phyloP scores from a whole-genome alignment of 2,329 filamentous ascomycete species.

The Gnomoniopsis smithogilvyi region DNA sequence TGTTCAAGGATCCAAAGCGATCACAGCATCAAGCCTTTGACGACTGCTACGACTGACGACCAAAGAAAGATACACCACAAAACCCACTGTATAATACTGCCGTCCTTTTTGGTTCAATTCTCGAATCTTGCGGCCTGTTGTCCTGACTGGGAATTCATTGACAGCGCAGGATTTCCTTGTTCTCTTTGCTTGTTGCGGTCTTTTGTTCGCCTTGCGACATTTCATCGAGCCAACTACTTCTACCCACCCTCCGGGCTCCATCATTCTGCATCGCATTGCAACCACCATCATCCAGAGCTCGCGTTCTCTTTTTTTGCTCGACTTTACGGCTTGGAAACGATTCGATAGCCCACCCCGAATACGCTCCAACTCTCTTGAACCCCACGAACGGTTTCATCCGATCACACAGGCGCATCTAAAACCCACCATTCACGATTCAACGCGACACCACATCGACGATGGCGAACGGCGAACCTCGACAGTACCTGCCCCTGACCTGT shows the following conservation, averaged over 20 bases:
- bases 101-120: constrained; percentile 1
- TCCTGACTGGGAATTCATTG: not conserved
- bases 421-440: not conserved
- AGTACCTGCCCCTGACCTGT: constrained; percentile 86
- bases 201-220: not conserved
- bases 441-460: constrained; percentile 20
- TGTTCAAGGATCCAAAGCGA: not conserved
- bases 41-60: constrained; percentile 14
- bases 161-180: not conserved
- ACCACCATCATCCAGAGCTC: too few relatives aligned
- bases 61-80: constrained; percentile 7
- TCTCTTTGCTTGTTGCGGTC: not conserved
- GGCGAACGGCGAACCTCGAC: constrained; percentile 34
- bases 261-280: too few relatives aligned
- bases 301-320: too few relatives aligned
- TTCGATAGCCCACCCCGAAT: too few relatives aligned
- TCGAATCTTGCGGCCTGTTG: not conserved
- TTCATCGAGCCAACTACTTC: too few relatives aligned
- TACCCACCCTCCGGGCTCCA: too few relatives aligned
- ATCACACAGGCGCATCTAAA: not conserved
- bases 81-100: not conserved
- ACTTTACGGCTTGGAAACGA: too few relatives aligned
- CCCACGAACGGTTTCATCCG: too few relatives aligned
- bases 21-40: constrained; percentile 1
- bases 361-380: too few relatives aligned